phyloP scores from a whole-genome alignment of 331 rosid genomes.

The Prunus yedoensis region DNA sequence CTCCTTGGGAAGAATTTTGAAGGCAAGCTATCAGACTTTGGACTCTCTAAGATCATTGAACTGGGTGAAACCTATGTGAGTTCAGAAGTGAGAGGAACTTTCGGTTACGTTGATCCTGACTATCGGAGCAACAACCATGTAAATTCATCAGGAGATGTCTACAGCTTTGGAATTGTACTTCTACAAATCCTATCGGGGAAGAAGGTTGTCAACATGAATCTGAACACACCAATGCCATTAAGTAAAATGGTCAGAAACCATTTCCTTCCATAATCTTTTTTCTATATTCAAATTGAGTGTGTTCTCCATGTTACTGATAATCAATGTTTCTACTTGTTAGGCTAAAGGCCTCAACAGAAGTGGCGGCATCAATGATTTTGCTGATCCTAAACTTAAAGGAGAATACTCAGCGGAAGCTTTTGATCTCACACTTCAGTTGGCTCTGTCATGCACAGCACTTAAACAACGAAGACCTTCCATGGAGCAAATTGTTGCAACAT shows the following conservation, averaged over 20 bases:
- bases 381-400: constrained; percentile 55
- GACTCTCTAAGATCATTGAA: constrained; percentile 54
- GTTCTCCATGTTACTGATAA: not conserved
- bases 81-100: constrained; percentile 74
- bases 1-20: constrained; percentile 59
- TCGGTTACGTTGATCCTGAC: constrained; percentile 66
- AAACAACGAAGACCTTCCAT: constrained; percentile 49
- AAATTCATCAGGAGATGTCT: constrained; percentile 57
- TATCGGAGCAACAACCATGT: constrained; percentile 52
- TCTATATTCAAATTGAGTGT: not conserved
- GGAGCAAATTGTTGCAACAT: constrained; percentile 47
- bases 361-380: constrained; percentile 43
- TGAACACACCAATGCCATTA: constrained; percentile 52
- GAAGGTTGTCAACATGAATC: constrained; percentile 53
- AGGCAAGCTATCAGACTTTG: constrained; percentile 67
- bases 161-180: constrained; percentile 63
- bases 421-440: constrained; percentile 39
- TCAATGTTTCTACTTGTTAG: constrained; percentile 32
- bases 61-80: constrained; percentile 48
- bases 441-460: constrained; percentile 65
- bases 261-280: not conserved
- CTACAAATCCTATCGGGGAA: constrained; percentile 65
- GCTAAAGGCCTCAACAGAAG: constrained; percentile 40
- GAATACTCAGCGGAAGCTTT: constrained; percentile 57
- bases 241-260: constrained; percentile 46